Percentiles rank a stretch among this genome's conserved stretches.
Conservation (phyloP, 1,284 basidiomycete species). For the Cryptococcus sp. region DNA sequence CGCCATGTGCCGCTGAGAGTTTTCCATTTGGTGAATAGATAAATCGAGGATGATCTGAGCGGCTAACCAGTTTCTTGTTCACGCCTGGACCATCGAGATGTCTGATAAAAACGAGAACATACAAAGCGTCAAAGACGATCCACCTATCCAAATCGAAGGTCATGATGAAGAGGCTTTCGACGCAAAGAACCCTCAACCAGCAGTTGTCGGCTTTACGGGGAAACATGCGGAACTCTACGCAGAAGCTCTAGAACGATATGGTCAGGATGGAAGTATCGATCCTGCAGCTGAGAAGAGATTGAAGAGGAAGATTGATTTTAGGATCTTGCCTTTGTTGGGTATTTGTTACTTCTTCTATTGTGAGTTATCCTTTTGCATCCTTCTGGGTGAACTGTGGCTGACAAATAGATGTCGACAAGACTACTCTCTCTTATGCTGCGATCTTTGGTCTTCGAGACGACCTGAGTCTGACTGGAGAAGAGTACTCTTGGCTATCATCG, state of each 20-base stretch:
- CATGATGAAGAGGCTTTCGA: background rate
- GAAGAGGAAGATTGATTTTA: conserved; percentile 31
- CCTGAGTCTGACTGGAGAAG: conserved; percentile 32
- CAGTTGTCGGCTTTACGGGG: background rate
- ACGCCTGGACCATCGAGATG: no score
- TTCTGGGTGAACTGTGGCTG: background rate
- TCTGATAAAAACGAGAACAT: no score
- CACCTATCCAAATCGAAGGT: background rate
- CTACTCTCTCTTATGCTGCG: conserved; percentile 42
- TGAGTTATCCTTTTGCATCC: background rate
- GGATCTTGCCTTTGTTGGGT: conserved; percentile 38
- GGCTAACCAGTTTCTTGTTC: no score
- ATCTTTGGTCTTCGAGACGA: conserved; percentile 46
- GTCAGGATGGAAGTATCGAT: conserved; percentile 34
- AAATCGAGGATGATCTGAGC: no score
- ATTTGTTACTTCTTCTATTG: conserved; percentile 43
- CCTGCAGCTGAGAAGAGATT: conserved; percentile 37
- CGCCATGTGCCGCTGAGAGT: no score
- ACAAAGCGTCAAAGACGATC: no score
- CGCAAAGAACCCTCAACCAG: background rate
- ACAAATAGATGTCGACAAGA: conserved; percentile 44
- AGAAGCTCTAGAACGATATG: conserved; percentile 40
- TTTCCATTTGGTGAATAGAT: no score
- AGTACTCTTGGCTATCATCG: conserved; percentile 45
- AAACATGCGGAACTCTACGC: conserved; percentile 34